Percentiles rank a stretch among this genome's conserved stretches.
phyloP scores from a whole-genome alignment of 768 basidiomycete species.

The Tephrocybe sp. region DNA sequence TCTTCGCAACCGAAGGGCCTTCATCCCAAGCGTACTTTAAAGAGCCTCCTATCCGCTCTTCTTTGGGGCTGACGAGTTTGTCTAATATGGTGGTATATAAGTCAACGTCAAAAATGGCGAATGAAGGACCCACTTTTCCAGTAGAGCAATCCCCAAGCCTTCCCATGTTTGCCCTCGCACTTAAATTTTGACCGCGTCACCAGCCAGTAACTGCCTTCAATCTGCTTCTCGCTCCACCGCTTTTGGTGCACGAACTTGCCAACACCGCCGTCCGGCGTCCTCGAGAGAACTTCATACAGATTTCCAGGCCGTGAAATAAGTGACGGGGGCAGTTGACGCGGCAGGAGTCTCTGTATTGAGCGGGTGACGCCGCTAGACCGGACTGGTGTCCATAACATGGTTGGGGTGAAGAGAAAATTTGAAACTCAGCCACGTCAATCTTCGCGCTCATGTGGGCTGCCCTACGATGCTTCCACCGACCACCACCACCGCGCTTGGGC shows the following conservation, averaged over 20 bases:
- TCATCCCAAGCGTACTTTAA: conserved; percentile 76
- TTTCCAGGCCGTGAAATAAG: conserved; percentile 59
- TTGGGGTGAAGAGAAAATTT: conserved; percentile 21
- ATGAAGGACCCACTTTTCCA: conserved; percentile 66
- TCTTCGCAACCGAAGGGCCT: conserved; percentile 44
- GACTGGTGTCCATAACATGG: conserved; percentile 37
- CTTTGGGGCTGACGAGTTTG: conserved; percentile 54
- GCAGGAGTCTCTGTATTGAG: conserved; percentile 58
- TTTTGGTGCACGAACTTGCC: conserved; percentile 71
- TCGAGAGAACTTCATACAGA: conserved; percentile 71
- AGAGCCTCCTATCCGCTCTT: conserved; percentile 66
- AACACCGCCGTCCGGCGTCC: conserved; percentile 64
- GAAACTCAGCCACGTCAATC: conserved; percentile 19
- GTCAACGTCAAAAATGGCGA: conserved; percentile 3
- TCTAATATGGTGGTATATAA: conserved; percentile 38
- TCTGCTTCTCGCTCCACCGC: conserved; percentile 72
- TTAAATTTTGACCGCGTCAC: conserved; percentile 75
- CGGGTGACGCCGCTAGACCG: conserved; percentile 28
- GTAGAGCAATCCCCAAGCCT: conserved; percentile 77
- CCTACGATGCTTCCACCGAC: conserved; percentile 23
- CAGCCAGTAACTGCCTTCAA: conserved; percentile 70
- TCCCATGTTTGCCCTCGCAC: conserved; percentile 72
- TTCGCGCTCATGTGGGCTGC: conserved; percentile 18
- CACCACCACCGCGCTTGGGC: conserved; percentile 12
- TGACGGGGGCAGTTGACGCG: conserved; percentile 56